Base-by-base conservation (phyloP, 805 yeast species). In the Pichia ethanolica region DNA sequence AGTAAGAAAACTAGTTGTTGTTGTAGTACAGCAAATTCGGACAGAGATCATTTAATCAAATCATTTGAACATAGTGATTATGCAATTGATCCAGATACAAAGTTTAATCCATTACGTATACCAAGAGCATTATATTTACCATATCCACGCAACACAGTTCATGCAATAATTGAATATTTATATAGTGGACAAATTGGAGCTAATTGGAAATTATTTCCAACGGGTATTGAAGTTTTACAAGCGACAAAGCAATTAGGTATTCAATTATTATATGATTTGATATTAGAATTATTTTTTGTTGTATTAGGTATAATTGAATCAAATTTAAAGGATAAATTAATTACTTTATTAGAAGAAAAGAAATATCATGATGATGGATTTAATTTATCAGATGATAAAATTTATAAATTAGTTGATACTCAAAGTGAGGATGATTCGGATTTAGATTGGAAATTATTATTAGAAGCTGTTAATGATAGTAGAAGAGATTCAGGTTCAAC, bases 121-220 rank as follows among this genome's bases (percentile, higher is more conserved):
- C 93, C 95, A 13, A 71, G 95, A 52, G 73, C 80, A 14, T 61
- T 86, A 30, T 85, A 82, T 55, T 62, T 86, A 54, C 93, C 95
- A 4, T 83, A 82, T 66, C 63, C 81, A 3, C 79, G 83, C 1
- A 61, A 68, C 1, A 77, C 88, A 0, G 78, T 84, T 13, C 73
- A 73, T 49, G 89, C 89, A 3, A 76, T 85, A 54, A 70, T 82
- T 30, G 93, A 86, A 59, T 86, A 80, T 61, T 70, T 86, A 48
- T 84, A 82, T 58, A 86, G 90, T 5, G 95, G 93, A 1, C 89
- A 85, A 63, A 78, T 86, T 26, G 88, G 88, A 28, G 79, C 82
- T 47, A 82, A 77, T 56, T 85, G 91, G 91, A 65, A 73, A n/a
- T 65, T 86, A 38, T 70, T 77, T 1, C 91, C 93, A 0, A 81